Percentiles rank a stretch among this genome's conserved stretches.
phyloP scores from a whole-genome alignment of 192 early-diverging fungal species.

The Mortierella antarctica region DNA sequence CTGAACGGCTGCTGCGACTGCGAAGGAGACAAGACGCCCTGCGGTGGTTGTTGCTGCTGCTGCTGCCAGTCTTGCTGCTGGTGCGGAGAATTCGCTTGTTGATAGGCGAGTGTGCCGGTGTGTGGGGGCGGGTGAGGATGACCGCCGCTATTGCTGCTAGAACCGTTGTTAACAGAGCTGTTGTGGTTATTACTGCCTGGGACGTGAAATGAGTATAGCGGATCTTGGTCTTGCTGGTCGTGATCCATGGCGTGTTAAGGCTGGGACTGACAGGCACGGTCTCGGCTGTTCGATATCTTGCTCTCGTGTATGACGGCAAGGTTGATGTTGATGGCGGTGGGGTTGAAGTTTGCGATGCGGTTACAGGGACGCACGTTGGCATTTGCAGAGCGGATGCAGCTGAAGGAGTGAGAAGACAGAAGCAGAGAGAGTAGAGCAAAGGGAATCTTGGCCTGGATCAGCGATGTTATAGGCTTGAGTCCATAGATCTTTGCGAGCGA shows the following conservation, averaged over 20 bases:
- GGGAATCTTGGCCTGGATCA: conserved; percentile 1
- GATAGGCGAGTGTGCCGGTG: conserved; percentile 6
- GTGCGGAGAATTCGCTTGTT: conserved; percentile 9
- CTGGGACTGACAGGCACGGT: neutral
- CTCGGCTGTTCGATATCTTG: neutral
- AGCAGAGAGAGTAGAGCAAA: neutral
- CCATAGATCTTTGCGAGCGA: neutral
- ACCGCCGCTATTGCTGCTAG: neutral
- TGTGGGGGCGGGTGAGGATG: conserved; percentile 1
- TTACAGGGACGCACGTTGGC: conserved; percentile 3
- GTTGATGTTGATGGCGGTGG: neutral
- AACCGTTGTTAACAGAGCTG: neutral
- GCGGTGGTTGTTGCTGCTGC: conserved; percentile 1
- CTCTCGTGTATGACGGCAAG: neutral
- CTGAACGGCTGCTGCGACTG: conserved; percentile 16
- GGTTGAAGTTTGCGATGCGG: neutral
- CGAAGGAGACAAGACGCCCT: neutral
- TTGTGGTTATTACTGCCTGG: neutral
- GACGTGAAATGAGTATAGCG: conserved; percentile 17
- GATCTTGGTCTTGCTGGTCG: conserved; percentile 5
- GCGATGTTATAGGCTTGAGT: neutral
- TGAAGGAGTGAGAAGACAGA: neutral
- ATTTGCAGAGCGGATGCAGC: conserved; percentile 1
- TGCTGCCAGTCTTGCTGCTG: conserved; percentile 8
- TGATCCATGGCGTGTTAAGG: conserved; percentile 15